Evolutionary conservation across 192 early-diverging fungal species (phyloP).

Genomic region (Tieghemiomyces parasiticus): DNA sequence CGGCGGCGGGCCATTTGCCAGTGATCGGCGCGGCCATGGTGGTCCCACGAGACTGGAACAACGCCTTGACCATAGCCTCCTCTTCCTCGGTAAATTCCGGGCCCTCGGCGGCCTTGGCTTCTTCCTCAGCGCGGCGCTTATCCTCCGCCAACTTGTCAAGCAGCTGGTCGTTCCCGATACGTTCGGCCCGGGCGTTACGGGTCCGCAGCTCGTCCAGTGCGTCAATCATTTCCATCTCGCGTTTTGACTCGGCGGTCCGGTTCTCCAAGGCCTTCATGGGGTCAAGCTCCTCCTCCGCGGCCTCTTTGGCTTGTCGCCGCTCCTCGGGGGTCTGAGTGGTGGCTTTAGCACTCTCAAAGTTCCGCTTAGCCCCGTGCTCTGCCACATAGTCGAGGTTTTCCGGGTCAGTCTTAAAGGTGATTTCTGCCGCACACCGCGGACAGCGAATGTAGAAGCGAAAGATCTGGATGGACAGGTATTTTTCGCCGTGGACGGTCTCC

Average conservation of each 20-base stretch:
- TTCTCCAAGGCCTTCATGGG: constrained; percentile 94
- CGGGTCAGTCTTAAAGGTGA: constrained; percentile 97
- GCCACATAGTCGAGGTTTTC: constrained; percentile 88
- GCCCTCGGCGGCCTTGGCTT: no score
- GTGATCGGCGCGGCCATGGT: no score
- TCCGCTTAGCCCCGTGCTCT: constrained; percentile 82
- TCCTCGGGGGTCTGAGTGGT: constrained; percentile 43
- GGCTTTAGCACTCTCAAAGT: constrained; percentile 91
- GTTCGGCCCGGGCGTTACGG: constrained; percentile 67
- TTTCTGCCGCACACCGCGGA: constrained; percentile 88
- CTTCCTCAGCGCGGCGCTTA: constrained; percentile 18
- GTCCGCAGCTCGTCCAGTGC: constrained; percentile 89
- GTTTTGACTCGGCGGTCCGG: constrained; percentile 78
- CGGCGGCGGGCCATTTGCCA: no score
- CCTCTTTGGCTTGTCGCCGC: constrained; percentile 35
- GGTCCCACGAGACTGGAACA: no score
- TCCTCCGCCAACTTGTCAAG: constrained; percentile 31
- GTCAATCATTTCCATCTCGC: constrained; percentile 97
- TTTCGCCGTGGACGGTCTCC: constrained; percentile 61
- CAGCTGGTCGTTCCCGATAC: constrained; percentile 50
- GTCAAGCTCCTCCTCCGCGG: constrained; percentile 82
- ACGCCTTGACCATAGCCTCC: constrained; percentile 12
- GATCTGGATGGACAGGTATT: constrained; percentile 57
- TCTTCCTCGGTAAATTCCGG: constrained; percentile 24
- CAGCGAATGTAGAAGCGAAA: constrained; percentile 79